These are phyloP conservation scores for Escovopsis sp. DNA, from an alignment of 2,329 filamentous ascomycete species.

Conservation along the genomic window DNA sequence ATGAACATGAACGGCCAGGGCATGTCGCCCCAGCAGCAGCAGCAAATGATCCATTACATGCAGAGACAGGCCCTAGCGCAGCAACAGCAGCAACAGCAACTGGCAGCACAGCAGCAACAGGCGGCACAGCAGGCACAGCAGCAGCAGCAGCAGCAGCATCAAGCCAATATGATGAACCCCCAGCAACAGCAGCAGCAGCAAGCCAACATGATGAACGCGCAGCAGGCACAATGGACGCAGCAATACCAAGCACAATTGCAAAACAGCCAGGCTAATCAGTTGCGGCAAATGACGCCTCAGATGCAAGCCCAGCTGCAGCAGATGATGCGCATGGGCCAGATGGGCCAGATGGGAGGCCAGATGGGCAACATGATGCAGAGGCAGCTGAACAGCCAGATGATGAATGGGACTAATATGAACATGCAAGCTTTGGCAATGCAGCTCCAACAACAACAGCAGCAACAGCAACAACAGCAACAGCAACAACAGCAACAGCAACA, in stretches of 20 bases:
- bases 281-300: constrained; percentile 22
- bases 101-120: constrained; percentile 18
- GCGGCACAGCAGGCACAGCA: constrained; percentile 19
- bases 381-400: constrained; percentile 25
- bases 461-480: constrained; percentile 22
- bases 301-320: constrained; percentile 25
- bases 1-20: constrained; percentile 21
- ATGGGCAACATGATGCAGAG: constrained; percentile 26
- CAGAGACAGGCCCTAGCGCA: constrained; percentile 25
- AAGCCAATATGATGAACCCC: constrained; percentile 26
- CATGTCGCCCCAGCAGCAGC: constrained; percentile 22
- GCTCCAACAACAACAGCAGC: constrained; percentile 16
- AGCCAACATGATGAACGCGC: too few species aligned
- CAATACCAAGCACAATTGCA: constrained; percentile 30
- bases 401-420: constrained; percentile 25
- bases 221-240: constrained; percentile 27
- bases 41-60: constrained; percentile 22
- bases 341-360: constrained; percentile 14
- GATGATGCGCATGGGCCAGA: constrained; percentile 23
- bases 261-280: constrained; percentile 23
- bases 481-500: constrained; percentile 20
- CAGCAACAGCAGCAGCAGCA: constrained; percentile 28
- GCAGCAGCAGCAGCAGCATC: constrained; percentile 13
- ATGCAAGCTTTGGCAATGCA: constrained; percentile 27
- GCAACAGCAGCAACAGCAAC: constrained; percentile 25